These are phyloP conservation scores for Dujonia santamariae DNA, from an alignment of 1,139 yeast genomes.

Conservation along the genomic window DNA sequence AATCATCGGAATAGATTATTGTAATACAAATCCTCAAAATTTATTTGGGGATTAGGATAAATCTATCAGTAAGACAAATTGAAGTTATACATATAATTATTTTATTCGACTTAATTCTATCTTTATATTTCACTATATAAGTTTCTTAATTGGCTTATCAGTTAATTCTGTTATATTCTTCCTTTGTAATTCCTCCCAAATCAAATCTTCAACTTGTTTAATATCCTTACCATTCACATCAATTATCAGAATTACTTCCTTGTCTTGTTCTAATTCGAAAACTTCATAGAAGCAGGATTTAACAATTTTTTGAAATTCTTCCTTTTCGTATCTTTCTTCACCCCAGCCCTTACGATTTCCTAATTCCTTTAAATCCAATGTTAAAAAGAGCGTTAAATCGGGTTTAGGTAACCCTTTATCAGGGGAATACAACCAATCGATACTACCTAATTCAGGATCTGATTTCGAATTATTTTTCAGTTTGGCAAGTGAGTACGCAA, in stretches of 20 bases:
- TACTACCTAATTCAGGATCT: slow-evolving; percentile 44
- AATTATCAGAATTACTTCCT: slow-evolving; percentile 37
- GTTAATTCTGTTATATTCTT: slow-evolving; percentile 7
- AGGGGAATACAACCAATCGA: slow-evolving; percentile 76
- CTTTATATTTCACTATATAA: slow-evolving; percentile 3
- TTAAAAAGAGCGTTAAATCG: slow-evolving; percentile 76
- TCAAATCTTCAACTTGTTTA: slow-evolving; percentile 46
- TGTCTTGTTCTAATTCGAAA: slow-evolving; percentile 26
- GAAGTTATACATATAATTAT: not conserved
- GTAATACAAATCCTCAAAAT: no score
- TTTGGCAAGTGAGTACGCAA: slow-evolving; percentile 91
- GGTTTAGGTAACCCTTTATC: slow-evolving; percentile 88
- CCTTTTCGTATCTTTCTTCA: slow-evolving; percentile 81
- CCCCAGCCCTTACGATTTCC: slow-evolving; percentile 78
- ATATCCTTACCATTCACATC: slow-evolving; percentile 61
- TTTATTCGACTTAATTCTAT: not conserved
- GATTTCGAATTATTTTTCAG: slow-evolving; percentile 11
- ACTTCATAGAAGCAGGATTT: slow-evolving; percentile 54
- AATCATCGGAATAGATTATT: no score
- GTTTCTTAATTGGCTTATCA: slow-evolving; percentile 12
- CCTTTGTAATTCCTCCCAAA: slow-evolving; percentile 21
- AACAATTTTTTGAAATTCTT: slow-evolving; percentile 70
- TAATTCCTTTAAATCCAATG: slow-evolving; percentile 52
- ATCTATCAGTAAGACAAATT: no score
- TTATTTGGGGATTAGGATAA: no score